Evolutionary conservation across 106 monocot species (phyloP).

Genomic region (Gastrodia elata): DNA sequence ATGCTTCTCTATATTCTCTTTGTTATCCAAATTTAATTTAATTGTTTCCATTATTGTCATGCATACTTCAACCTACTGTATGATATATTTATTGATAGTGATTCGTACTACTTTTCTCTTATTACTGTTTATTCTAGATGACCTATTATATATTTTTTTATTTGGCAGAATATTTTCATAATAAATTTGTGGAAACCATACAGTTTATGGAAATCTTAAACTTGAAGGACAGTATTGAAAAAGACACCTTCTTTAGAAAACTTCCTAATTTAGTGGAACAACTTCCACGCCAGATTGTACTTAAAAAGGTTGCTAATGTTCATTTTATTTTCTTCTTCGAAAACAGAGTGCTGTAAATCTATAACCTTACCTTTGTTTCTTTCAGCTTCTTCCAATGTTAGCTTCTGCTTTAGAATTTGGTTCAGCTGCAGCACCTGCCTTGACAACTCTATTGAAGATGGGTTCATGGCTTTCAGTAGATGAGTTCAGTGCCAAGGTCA

Average conservation of each 20-base stretch:
- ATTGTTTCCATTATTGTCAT: neutral
- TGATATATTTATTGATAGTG: neutral
- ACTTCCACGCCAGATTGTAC: conserved; percentile 84
- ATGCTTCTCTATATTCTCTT: neutral
- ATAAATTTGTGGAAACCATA: conserved; percentile 95
- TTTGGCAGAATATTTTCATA: conserved; percentile 90
- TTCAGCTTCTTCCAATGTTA: conserved; percentile 81
- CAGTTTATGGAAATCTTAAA: conserved; percentile 98
- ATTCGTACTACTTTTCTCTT: neutral
- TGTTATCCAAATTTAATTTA: neutral
- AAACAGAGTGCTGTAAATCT: neutral
- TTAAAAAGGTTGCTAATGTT: conserved; percentile 65
- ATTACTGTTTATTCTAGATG: neutral
- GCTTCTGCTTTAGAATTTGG: conserved; percentile 90
- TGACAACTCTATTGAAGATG: conserved; percentile 89
- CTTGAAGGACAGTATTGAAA: conserved; percentile 97
- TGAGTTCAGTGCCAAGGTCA: conserved; percentile 77
- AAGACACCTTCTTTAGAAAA: conserved; percentile 92
- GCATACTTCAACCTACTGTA: neutral
- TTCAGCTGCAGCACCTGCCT: conserved; percentile 91
- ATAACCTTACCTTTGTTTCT: conserved; percentile 7
- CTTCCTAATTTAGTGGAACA: conserved; percentile 90
- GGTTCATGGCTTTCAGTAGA: conserved; percentile 90
- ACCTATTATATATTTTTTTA: neutral
- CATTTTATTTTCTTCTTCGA: neutral